Evolutionary conservation across 2,329 filamentous ascomycete genomes (phyloP).

Genomic region (Paracamarosporium sp.): DNA sequence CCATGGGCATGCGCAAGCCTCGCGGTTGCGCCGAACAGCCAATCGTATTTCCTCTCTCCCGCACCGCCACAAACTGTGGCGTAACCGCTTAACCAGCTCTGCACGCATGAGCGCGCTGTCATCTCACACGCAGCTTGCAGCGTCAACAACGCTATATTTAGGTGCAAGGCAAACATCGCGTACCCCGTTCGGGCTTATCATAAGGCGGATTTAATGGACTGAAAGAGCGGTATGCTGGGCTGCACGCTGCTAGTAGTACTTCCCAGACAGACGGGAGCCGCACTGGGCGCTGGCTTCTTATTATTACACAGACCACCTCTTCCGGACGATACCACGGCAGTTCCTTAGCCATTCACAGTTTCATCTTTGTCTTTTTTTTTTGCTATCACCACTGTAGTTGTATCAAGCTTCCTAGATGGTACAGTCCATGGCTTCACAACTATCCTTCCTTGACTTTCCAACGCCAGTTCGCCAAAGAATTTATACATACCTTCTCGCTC

Average conservation of each 20-base stretch:
- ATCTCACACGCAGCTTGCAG: slow-evolving; percentile 11
- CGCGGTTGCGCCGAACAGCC: background rate
- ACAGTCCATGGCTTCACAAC: background rate
- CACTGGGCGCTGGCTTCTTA: background rate
- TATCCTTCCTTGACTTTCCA: slow-evolving; percentile 10
- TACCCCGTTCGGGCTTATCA: slow-evolving; percentile 5
- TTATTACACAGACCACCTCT: background rate
- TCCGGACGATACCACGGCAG: background rate
- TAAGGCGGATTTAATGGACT: background rate
- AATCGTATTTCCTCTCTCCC: background rate
- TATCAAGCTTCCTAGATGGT: background rate
- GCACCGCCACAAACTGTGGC: slow-evolving; percentile 6
- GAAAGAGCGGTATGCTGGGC: slow-evolving; percentile 7
- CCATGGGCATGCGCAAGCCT: background rate
- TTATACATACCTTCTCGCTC: slow-evolving; percentile 29
- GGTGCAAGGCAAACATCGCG: slow-evolving; percentile 7
- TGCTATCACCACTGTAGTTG: background rate
- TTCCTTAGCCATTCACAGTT: too few species aligned
- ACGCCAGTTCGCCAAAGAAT: slow-evolving; percentile 15
- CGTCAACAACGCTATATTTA: slow-evolving; percentile 6
- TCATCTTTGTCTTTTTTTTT: background rate
- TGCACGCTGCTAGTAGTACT: background rate
- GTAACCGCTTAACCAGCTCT: background rate
- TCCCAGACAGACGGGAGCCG: too few species aligned
- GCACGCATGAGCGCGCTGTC: slow-evolving; percentile 3